Percentiles rank a stretch among this genome's conserved stretches.
These are phyloP conservation scores for Stevia rebaudiana DNA, from an alignment of 140 eudicot species.

Conservation along the genomic window DNA sequence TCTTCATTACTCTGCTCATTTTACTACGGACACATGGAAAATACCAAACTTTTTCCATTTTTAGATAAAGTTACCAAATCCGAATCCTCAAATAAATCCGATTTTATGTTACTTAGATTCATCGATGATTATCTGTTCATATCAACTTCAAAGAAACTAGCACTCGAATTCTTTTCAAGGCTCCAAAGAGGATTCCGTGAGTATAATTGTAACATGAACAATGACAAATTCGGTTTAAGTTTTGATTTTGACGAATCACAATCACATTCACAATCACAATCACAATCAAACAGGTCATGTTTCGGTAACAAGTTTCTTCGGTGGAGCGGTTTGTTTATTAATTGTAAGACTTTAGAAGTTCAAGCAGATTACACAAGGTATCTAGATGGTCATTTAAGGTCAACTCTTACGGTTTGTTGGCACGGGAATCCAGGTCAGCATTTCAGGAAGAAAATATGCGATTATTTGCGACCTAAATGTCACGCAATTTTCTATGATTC, in stretches of 20 bases:
- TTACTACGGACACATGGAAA: constrained; percentile 78
- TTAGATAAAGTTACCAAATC: constrained; percentile 35
- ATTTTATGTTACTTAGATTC: constrained; percentile 52
- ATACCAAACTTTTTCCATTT: constrained; percentile 46
- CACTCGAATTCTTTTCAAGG: constrained; percentile 56
- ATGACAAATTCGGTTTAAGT: constrained; percentile 59
- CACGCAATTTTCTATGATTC: constrained; percentile 82
- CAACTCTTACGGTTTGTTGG: constrained; percentile 60
- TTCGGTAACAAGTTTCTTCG: constrained; percentile 55
- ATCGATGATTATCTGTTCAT: constrained; percentile 74
- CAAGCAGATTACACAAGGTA: constrained; percentile 97
- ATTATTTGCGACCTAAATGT: constrained; percentile 73
- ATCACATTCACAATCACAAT: constrained; percentile 17
- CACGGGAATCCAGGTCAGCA: constrained; percentile 40
- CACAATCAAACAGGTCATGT: constrained; percentile 36
- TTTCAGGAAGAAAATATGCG: constrained; percentile 49
- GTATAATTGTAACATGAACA: constrained; percentile 77
- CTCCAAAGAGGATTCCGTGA: constrained; percentile 62
- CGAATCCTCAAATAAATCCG: constrained; percentile 14
- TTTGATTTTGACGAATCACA: constrained; percentile 30
- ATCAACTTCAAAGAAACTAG: constrained; percentile 71
- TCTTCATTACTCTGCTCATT: constrained; percentile 81
- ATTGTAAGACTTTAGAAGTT: constrained; percentile 69
- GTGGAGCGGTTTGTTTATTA: constrained; percentile 91
- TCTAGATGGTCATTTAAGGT: constrained; percentile 50